phyloP scores from a whole-genome alignment of 2,329 filamentous ascomycete genomes.

The Pestalotiopsis fici region DNA sequence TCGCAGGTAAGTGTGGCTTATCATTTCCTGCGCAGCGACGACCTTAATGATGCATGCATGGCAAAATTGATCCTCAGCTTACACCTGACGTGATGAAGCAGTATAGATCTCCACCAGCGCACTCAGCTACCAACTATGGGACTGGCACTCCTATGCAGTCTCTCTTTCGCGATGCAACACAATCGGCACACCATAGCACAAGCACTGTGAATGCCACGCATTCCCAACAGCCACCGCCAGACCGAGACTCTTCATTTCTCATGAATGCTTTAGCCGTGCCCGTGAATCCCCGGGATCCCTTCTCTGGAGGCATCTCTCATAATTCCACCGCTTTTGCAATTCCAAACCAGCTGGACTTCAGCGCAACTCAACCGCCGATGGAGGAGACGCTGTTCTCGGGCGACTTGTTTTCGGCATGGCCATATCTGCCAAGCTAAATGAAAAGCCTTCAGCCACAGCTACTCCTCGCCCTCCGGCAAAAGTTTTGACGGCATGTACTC shows the following conservation, averaged over 20 bases:
- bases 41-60: too few relatives aligned
- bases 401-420: neutral
- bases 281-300: neutral
- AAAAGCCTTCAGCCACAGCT: too few relatives aligned
- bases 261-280: neutral
- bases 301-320: neutral
- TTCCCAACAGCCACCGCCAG: neutral
- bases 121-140: neutral
- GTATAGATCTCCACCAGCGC: neutral
- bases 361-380: neutral
- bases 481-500: too few relatives aligned
- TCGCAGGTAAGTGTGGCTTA: neutral
- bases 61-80: neutral
- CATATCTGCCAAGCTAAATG: neutral
- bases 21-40: neutral
- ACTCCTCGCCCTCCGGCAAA: too few relatives aligned
- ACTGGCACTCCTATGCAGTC: neutral
- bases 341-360: neutral
- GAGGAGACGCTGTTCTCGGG: neutral
- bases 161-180: neutral
- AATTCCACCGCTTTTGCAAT: neutral
- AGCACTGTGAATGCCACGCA: neutral
- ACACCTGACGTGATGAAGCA: neutral
- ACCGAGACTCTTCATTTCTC: neutral
- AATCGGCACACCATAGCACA: neutral